Evolutionary conservation across 257 asterid genomes (phyloP).

Genomic region (Salvia miltiorrhiza): DNA sequence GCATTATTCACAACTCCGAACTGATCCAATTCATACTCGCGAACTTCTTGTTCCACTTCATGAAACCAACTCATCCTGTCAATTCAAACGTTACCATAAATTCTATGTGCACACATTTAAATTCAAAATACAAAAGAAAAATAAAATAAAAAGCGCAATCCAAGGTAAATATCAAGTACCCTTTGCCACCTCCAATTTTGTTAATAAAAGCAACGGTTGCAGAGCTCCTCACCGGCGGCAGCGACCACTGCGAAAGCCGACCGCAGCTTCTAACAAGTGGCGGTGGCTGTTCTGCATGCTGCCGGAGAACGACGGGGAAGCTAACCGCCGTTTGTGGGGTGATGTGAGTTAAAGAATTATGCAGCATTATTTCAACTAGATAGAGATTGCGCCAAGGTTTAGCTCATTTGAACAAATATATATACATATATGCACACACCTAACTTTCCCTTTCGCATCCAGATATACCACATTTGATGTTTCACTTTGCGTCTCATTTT

Average conservation of each 20-base stretch:
- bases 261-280: neutral
- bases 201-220: neutral
- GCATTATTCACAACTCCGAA: conserved; percentile 22
- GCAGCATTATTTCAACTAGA: neutral
- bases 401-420: neutral
- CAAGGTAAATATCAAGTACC: neutral
- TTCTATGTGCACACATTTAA: neutral
- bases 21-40: conserved; percentile 21
- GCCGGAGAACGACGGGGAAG: neutral
- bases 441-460: too few species aligned
- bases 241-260: neutral
- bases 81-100: neutral
- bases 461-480: too few species aligned
- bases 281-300: neutral
- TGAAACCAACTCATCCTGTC: conserved; percentile 22
- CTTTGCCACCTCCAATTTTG: neutral
- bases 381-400: neutral
- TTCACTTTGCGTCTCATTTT: too few species aligned
- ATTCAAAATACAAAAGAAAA: neutral
- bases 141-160: neutral
- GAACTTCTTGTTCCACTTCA: conserved; percentile 16
- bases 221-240: neutral
- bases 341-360: neutral
- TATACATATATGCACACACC: too few species aligned
- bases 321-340: neutral